Conservation (phyloP, 2,329 filamentous ascomycete species). For the Aspergillus viridinutans region DNA sequence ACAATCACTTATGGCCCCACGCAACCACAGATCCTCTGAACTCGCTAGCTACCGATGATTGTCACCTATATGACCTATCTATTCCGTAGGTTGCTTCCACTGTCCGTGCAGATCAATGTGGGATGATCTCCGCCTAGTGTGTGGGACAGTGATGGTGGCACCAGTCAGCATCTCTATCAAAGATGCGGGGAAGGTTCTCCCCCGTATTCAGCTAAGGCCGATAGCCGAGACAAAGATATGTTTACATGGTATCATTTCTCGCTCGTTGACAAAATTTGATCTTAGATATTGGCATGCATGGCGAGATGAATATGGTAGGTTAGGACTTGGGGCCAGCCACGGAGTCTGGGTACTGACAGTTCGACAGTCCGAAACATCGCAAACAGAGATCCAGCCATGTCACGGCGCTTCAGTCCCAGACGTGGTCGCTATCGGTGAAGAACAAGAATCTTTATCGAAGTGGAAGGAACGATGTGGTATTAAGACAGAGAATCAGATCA, state of each 20-base stretch:
- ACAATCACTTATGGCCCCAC: too few relatives aligned
- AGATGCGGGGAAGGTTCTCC: background rate
- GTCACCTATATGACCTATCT: too few relatives aligned
- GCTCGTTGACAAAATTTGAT: background rate
- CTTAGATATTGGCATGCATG: background rate
- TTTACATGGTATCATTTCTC: background rate
- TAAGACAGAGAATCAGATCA: slow-evolving; percentile 44
- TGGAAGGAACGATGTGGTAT: slow-evolving; percentile 31
- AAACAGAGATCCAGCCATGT: background rate
- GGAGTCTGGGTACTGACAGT: background rate
- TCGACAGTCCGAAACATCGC: background rate
- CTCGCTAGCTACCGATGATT: background rate
- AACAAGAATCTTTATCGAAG: slow-evolving; percentile 10
- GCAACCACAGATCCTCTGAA: background rate
- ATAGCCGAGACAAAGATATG: background rate
- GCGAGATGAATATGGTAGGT: background rate
- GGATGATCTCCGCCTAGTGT: too few relatives aligned
- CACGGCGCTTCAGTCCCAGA: slow-evolving; percentile 15
- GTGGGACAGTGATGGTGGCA: background rate
- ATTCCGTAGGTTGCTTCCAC: too few relatives aligned
- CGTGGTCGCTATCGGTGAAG: slow-evolving; percentile 13
- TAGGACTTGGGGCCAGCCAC: background rate
- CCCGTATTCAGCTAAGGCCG: background rate
- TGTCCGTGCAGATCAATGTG: background rate
- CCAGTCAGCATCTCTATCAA: background rate